Conservation (phyloP, 1,139 yeast species). For the Yamadazyma siamensis region DNA sequence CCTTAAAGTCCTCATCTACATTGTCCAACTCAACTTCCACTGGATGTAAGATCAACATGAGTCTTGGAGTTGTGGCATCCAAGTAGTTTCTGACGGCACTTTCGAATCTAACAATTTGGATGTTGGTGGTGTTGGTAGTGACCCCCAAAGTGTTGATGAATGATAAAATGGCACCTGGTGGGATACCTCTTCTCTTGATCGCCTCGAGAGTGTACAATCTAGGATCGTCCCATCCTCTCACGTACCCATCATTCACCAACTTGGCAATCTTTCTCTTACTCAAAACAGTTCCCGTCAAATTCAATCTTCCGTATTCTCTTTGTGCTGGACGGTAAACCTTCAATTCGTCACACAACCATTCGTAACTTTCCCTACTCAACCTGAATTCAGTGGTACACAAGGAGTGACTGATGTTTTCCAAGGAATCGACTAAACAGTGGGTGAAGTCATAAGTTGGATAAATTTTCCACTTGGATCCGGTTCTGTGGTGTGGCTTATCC, state of each 20-base stretch:
- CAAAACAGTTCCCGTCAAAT: slow-evolving; percentile 89
- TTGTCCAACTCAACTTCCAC: slow-evolving; percentile 80
- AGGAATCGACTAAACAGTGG: slow-evolving; percentile 96
- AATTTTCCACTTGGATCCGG: slow-evolving; percentile 95
- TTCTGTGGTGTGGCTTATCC: slow-evolving; percentile 90
- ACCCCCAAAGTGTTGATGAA: slow-evolving; percentile 96
- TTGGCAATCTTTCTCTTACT: slow-evolving; percentile 95
- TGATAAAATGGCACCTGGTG: slow-evolving; percentile 96
- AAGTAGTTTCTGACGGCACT: slow-evolving; percentile 81
- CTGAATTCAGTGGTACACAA: slow-evolving; percentile 94
- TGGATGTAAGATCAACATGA: slow-evolving; percentile 92
- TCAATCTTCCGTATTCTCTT: slow-evolving; percentile 95
- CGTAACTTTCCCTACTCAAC: slow-evolving; percentile 89
- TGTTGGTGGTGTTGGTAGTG: slow-evolving; percentile 87
- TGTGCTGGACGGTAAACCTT: slow-evolving; percentile 98
- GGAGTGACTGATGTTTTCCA: slow-evolving; percentile 94
- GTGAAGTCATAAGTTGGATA: slow-evolving; percentile 99
- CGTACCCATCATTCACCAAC: slow-evolving; percentile 75
- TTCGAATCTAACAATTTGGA: slow-evolving; percentile 87
- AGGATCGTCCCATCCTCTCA: slow-evolving; percentile 99
- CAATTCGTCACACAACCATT: slow-evolving; percentile 96
- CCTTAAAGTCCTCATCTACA: slow-evolving; percentile 69
- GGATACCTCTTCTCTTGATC: slow-evolving; percentile 94
- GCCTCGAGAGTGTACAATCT: slow-evolving; percentile 93
- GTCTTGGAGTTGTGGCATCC: slow-evolving; percentile 89